Base-by-base conservation (phyloP, 805 yeast species). In the Suhomyces sp. region DNA sequence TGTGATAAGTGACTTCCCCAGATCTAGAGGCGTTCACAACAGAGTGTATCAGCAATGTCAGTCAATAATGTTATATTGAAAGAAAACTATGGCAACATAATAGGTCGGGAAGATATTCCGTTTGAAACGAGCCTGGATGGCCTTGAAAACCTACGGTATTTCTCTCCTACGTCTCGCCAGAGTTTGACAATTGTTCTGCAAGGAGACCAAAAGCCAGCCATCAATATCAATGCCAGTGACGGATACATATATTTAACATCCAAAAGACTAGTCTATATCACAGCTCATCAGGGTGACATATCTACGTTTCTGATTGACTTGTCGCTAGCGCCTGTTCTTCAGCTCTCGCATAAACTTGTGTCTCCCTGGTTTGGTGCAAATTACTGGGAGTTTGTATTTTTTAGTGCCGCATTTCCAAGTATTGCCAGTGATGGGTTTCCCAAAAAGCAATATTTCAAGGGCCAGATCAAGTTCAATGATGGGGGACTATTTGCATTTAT, bases 341-440 rank as follows among this genome's bases (percentile, higher is more conserved):
- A 67, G 41, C 70, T 76, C 43, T 61, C 74, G 0, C 76, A 75
- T 57, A 66, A 69, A 49, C 57, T 79, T 46, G 71, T 73, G 50
- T 68, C 78, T 22, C 82, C 83, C 1, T 79, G 82, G 83, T 75
- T 80, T 57, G 85, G 85, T 0, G 71, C 81, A 19, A 80, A 79
- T 54, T 76, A 72, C 58, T 78, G 79, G 76, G 69, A 69, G 54
- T 69, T 77, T 37, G 46, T 69, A 24, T 78, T 80, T 60, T 69
- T 62, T 43, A 67, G 72, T 43, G 60, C 68, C 3, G 50, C 63
- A 13, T 57, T 61, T 4, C 65, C 72, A 4, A 62, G 69, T 5
- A 71, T 72, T 1, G 63, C 74, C 5, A 69, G 71, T 52, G 76
- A 74, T 52, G 77, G 78, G 1, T 67, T 73, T 35, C 77, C 78